Evolutionary conservation across 768 basidiomycete species (phyloP).

Genomic region (Thelephora ganbajun): DNA sequence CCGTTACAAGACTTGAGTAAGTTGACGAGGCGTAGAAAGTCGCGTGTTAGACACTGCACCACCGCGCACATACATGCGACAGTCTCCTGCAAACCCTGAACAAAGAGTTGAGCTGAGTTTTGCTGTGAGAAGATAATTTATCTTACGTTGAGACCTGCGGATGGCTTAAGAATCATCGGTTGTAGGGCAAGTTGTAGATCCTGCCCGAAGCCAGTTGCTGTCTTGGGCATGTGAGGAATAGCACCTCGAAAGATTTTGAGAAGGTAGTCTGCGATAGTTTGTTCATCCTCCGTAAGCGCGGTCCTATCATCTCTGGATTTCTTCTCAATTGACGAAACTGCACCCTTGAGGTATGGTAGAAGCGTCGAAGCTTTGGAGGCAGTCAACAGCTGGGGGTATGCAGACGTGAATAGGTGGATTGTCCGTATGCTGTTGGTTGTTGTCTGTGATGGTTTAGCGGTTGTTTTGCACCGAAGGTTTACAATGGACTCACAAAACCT

Average conservation of each 20-base stretch:
- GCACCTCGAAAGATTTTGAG: constrained; percentile 78
- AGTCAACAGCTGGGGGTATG: constrained; percentile 77
- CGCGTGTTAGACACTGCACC: constrained; percentile 75
- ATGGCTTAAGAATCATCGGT: constrained; percentile 85
- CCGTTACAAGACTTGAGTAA: constrained; percentile 81
- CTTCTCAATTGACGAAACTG: constrained; percentile 43
- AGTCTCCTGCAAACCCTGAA: constrained; percentile 75
- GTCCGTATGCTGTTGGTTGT: constrained; percentile 77
- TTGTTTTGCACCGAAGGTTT: not conserved
- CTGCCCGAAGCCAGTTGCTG: constrained; percentile 75
- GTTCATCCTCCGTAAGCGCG: constrained; percentile 40
- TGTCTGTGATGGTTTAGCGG: constrained; percentile 30
- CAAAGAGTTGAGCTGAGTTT: not conserved
- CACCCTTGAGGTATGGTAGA: constrained; percentile 81
- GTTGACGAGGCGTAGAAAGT: constrained; percentile 63
- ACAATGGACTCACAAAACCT: constrained; percentile 44
- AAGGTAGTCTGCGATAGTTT: constrained; percentile 72
- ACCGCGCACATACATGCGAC: constrained; percentile 87
- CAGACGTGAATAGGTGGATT: constrained; percentile 68
- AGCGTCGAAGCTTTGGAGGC: constrained; percentile 73
- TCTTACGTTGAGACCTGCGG: constrained; percentile 52
- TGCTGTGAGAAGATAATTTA: not conserved
- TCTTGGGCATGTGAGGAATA: constrained; percentile 83
- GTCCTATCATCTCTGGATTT: not conserved
- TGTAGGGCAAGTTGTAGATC: constrained; percentile 73